Base-by-base conservation (phyloP, 2,329 filamentous ascomycete genomes). In the Trichoderma sp. region DNA sequence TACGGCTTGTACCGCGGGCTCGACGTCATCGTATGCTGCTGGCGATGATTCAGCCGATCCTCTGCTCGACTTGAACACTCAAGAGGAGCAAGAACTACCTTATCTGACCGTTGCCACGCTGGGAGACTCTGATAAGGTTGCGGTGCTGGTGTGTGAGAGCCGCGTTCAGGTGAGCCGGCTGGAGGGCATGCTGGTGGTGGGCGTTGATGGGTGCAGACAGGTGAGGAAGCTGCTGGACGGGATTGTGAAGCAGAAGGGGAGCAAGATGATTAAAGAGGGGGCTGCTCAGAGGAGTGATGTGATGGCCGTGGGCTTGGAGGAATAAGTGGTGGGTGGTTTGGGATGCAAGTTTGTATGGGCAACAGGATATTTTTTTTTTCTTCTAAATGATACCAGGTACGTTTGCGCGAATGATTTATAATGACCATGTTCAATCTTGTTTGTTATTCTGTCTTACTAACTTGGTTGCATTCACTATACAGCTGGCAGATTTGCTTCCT, bases 101-200 rank as follows among this genome's bases (percentile, higher is more conserved):
- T 93, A 91, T 73, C 78, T 98, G 72, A 98, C 94, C 0, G 88
- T 97, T 0, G 95, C 88, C 0, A 97, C 93, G 2, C 82, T 93
- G 22, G 91, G 92, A 1, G 86, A 84, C 6, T 88, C 84, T 57
- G 92, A 94, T 75, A 90, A 89, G 73, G 89, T 98, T 2, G 89
- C 87, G 2, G 90, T 94, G 7, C 80, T 97, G 70, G 86, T 94
- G 13, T 92, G 96, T 84, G 95, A 98, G 83, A 95, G 90, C 65
- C 88, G 92, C 57, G 90, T 97, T n/a, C 91, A 96, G 78, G 87
- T 91, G 70, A 85, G 85, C 68, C 86, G 93, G 67, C 77, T 98
- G 69, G 94, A 99, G 81, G 92, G 92, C 1, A 97, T 99, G 94
- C 81, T 99, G 73, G 93, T 92, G 0, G 93, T 97, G 1, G 94